phyloP scores from a whole-genome alignment of 2,329 filamentous ascomycete species.

The Epichloe bromicola region DNA sequence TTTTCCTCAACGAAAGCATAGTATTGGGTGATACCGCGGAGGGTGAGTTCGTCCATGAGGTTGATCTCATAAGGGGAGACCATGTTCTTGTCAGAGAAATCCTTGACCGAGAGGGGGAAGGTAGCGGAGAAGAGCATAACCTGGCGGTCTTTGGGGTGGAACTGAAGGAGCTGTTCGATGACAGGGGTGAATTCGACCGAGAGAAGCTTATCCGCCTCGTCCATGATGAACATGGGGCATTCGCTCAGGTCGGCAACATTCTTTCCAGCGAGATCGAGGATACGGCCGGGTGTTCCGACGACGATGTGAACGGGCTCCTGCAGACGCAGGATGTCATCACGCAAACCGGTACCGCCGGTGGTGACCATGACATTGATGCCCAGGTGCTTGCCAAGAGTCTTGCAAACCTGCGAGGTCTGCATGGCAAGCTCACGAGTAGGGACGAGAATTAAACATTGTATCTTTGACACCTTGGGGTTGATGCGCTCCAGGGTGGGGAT shows the following conservation, averaged over 20 bases:
- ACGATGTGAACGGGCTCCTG: constrained; percentile 94
- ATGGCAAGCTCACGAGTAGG: constrained; percentile 94
- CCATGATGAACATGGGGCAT: constrained; percentile 98
- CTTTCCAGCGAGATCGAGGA: constrained; percentile 91
- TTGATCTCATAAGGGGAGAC: constrained; percentile 94
- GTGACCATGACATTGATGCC: constrained; percentile 99
- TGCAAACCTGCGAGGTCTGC: constrained; percentile 98
- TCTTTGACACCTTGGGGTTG: constrained; percentile 93
- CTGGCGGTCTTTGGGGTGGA: constrained; percentile 93
- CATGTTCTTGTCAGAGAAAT: constrained; percentile 99
- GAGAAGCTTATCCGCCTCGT: constrained; percentile 95
- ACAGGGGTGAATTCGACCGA: constrained; percentile 95
- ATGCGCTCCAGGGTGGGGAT: constrained; percentile 92
- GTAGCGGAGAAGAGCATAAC: constrained; percentile 99
- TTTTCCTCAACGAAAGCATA: constrained; percentile 99
- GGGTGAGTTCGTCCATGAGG: constrained; percentile 96
- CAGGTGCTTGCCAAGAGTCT: constrained; percentile 92
- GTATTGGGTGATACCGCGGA: constrained; percentile 97
- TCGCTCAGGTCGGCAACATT: constrained; percentile 91
- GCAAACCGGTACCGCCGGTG: constrained; percentile 85
- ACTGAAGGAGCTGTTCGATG: constrained; percentile 88
- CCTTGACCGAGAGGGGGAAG: constrained; percentile 92
- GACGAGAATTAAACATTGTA: constrained; percentile 90
- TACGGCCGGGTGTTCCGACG: constrained; percentile 91
- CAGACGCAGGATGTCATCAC: constrained; percentile 92